phyloP scores from a whole-genome alignment of 192 early-diverging fungal species.

The Coemansia biformis region DNA sequence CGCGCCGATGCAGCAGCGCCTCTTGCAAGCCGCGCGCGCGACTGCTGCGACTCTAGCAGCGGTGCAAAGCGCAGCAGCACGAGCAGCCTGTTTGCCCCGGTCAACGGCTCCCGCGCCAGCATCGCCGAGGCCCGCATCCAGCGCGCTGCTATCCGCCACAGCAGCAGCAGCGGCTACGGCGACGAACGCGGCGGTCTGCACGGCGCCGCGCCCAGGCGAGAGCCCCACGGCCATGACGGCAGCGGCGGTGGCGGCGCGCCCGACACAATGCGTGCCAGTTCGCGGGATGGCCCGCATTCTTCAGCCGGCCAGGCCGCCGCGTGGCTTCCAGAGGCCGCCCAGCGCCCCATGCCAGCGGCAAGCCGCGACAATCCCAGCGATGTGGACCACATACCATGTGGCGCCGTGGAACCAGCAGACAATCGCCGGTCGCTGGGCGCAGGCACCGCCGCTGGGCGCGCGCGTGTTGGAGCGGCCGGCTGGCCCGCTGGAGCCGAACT shows the following conservation, averaged over 20 bases:
- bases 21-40: not conserved
- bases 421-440: not conserved
- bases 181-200: no score
- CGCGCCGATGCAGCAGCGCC: conserved; percentile 4
- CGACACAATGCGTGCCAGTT: no score
- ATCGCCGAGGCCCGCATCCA: not conserved
- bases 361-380: not conserved
- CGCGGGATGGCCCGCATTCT: no score
- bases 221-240: no score
- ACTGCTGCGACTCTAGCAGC: not conserved
- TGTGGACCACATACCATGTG: conserved; percentile 2
- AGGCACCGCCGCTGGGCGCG: not conserved
- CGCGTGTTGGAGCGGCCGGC: no score
- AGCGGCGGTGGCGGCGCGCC: not conserved
- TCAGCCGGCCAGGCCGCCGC: not conserved
- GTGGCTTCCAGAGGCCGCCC: conserved; percentile 5
- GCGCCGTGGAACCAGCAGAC: not conserved
- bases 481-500: no score
- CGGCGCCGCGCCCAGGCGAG: no score
- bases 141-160: no score
- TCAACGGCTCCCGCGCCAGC: conserved; percentile 19
- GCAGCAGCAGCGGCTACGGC: conserved; percentile 3
- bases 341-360: not conserved
- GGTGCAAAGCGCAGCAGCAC: conserved; percentile 7
- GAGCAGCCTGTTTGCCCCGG: conserved; percentile 27